Conservation (phyloP, 192 early-diverging fungal species). For the Phlyctochytrium bullatum region DNA sequence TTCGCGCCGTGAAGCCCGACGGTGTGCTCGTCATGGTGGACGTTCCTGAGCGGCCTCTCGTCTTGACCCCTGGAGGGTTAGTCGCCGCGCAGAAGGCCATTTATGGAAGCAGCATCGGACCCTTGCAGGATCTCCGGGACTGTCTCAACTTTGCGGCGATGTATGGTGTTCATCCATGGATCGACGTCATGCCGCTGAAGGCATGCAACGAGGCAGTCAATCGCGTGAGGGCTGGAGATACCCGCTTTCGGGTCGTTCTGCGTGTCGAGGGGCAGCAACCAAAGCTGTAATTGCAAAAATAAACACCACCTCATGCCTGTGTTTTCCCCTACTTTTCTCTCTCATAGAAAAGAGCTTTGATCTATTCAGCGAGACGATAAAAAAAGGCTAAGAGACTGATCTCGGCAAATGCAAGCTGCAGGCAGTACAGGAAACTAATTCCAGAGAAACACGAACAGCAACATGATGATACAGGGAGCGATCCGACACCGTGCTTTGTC, state of each 20-base stretch:
- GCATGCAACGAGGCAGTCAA: slow-evolving; percentile 61
- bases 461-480: too few species aligned
- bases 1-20: slow-evolving; percentile 26
- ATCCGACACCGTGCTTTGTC: too few species aligned
- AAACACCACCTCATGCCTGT: too few species aligned
- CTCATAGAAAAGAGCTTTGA: too few species aligned
- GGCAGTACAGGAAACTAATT: too few species aligned
- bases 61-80: slow-evolving; percentile 31
- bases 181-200: slow-evolving; percentile 61
- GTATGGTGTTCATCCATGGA: slow-evolving; percentile 62
- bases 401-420: too few species aligned
- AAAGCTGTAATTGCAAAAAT: too few species aligned
- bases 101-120: slow-evolving; percentile 58
- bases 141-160: slow-evolving; percentile 66
- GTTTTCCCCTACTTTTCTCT: too few species aligned
- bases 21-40: slow-evolving; percentile 63
- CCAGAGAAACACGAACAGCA: too few species aligned
- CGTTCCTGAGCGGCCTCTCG: slow-evolving; percentile 51
- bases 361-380: too few species aligned
- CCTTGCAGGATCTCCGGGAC: slow-evolving; percentile 47
- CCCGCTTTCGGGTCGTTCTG: slow-evolving; percentile 71
- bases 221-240: slow-evolving; percentile 51
- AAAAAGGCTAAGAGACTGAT: too few species aligned
- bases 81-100: slow-evolving; percentile 40
- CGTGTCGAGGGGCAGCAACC: slow-evolving; percentile 25